phyloP scores from a whole-genome alignment of 1,284 basidiomycete genomes.

The Golubevia sp. region DNA sequence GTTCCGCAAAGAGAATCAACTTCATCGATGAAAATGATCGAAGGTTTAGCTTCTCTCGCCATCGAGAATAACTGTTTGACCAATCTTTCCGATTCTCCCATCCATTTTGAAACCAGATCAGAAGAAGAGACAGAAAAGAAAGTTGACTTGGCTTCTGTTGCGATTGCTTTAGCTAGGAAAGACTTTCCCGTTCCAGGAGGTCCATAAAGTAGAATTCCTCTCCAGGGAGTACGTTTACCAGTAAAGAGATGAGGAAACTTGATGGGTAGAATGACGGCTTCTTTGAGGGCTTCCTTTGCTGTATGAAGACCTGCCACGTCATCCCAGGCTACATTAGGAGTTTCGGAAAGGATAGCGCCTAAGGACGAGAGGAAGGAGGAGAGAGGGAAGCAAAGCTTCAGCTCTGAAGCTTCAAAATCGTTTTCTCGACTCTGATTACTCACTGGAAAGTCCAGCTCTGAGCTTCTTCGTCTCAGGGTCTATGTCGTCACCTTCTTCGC shows the following conservation, averaged over 20 bases:
- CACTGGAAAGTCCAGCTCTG: slow-evolving; percentile 47
- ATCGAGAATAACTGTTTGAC: slow-evolving; percentile 61
- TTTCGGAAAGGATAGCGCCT: slow-evolving; percentile 54
- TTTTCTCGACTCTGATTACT: slow-evolving; percentile 1
- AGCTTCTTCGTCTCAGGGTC: slow-evolving; percentile 59
- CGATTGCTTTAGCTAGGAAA: slow-evolving; percentile 60
- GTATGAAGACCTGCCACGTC: slow-evolving; percentile 57
- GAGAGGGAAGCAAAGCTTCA: neutral
- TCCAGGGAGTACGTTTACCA: slow-evolving; percentile 58
- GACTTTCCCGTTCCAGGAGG: slow-evolving; percentile 59
- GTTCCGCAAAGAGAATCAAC: slow-evolving; percentile 60
- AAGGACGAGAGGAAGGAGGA: neutral
- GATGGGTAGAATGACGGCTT: slow-evolving; percentile 60
- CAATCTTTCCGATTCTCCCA: slow-evolving; percentile 58
- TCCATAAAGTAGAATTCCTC: slow-evolving; percentile 59
- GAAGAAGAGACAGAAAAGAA: slow-evolving; percentile 60
- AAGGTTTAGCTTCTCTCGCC: slow-evolving; percentile 58
- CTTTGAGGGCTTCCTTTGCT: slow-evolving; percentile 60
- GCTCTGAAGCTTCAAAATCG: neutral
- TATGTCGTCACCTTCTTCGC: slow-evolving; percentile 35
- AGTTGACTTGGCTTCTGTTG: slow-evolving; percentile 56
- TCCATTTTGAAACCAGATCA: slow-evolving; percentile 60
- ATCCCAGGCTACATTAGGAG: slow-evolving; percentile 58
- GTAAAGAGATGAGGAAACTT: slow-evolving; percentile 60
- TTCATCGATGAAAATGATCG: slow-evolving; percentile 61